Evolutionary conservation across 1,139 yeast species (phyloP).

Genomic region (Yamadazyma mexicana): DNA sequence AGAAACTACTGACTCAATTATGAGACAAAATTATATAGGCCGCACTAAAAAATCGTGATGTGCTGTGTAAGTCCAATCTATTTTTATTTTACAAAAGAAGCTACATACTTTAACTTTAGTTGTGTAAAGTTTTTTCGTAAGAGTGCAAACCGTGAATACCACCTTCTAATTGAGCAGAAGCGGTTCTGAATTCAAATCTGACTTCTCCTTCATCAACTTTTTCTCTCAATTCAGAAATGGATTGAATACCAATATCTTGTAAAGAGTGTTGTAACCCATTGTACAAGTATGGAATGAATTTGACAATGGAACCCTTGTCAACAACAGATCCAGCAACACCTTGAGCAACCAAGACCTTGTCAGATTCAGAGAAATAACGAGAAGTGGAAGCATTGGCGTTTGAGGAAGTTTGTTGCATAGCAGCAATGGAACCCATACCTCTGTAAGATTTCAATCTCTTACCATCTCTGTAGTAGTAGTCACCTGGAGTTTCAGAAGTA

Average conservation of each 20-base stretch:
- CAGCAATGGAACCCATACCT: constrained; percentile 99
- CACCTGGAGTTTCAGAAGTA: constrained; percentile 98
- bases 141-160: constrained; percentile 97
- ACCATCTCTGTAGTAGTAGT: constrained; percentile 96
- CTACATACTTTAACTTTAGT: constrained; percentile 22
- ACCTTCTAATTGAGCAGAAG: constrained; percentile 98
- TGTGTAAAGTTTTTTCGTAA: constrained; percentile 95
- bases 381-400: constrained; percentile 97
- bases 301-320: constrained; percentile 93
- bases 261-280: constrained; percentile 98
- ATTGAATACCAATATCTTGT: constrained; percentile 91
- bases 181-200: constrained; percentile 97
- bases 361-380: constrained; percentile 95
- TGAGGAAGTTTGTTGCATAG: constrained; percentile 90
- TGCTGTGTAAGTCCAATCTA: constrained; percentile 27
- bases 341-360: constrained; percentile 95
- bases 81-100: constrained; percentile 18
- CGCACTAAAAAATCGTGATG: neutral
- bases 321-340: constrained; percentile 98
- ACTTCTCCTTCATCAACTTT: constrained; percentile 67
- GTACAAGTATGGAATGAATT: constrained; percentile 90
- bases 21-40: neutral
- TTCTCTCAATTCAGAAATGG: constrained; percentile 63
- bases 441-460: constrained; percentile 95
- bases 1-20: no score